Evolutionary conservation across 129 eudicot genomes (phyloP), one percentile per base, ranked within the genome.

Genomic region (Chrysanthemum seticuspe): DNA sequence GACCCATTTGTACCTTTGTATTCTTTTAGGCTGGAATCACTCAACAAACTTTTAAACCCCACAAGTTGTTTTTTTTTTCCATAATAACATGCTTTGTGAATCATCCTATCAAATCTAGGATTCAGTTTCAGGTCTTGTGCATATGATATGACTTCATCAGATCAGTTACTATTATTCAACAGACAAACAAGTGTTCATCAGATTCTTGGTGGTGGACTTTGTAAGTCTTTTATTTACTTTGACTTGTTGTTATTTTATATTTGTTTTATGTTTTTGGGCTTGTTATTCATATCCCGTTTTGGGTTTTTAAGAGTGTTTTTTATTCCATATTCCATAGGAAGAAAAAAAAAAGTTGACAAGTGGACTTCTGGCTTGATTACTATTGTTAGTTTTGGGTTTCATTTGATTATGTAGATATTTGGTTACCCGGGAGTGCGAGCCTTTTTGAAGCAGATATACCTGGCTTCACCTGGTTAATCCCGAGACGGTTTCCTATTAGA

Each of bases 161-260:
- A 89, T 81, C 85, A 80, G 47, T 1, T 40, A 72, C 65, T 65
- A 5, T 72, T 87, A 89, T 84, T 92, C 67, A 73, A 78, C 80
- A 80, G 95, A 81, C 83, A 80, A 21, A 78, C 81, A 80, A 80
- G 75, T 68, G 78, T 89, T 82, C 96, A 89, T 89, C 81, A 87
- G 82, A 78, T 82, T 69, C 92, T 92, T 78, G 98, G 98, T 60
- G 96, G 84, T 21, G 90, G 96, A 16, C 67, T 81, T 25, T 82
- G 98, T 92, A 82, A 70, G 85, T 79, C 65, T 47, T 16, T 40
- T 64, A 6, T 56, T 4, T 36, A 23, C 25, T 16, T 15, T 34
- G 25, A 59, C 19, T 27, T 16, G 51, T 29, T 62, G 25, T 77
- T 52, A 4, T 40, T 31, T 64, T 36, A 55, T n/a, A 44, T 53